These are phyloP conservation scores for Bombardia bombarda DNA, from an alignment of 495 filamentous ascomycete genomes.

Conservation along the genomic window DNA sequence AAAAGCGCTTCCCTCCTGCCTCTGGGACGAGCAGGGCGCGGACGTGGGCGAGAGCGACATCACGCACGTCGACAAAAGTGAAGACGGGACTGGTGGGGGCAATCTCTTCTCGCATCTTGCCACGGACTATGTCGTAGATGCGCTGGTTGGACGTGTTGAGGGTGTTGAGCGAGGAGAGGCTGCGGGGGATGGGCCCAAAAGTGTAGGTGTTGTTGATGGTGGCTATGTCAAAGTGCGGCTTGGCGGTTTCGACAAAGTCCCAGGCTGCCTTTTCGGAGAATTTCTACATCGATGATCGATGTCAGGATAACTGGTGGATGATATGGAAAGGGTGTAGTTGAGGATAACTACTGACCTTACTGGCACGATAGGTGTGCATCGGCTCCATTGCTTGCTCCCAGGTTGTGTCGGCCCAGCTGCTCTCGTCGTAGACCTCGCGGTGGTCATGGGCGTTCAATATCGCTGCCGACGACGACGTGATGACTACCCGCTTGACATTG, in stretches of 20 bases:
- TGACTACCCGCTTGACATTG: slow-evolving; percentile 31
- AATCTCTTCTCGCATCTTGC: slow-evolving; percentile 20
- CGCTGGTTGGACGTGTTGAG: slow-evolving; percentile 43
- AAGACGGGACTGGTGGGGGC: slow-evolving; percentile 34
- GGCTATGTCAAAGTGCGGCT: slow-evolving; percentile 32
- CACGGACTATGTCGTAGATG: slow-evolving; percentile 31
- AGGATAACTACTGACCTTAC: slow-evolving; percentile 33
- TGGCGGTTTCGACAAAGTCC: slow-evolving; percentile 25
- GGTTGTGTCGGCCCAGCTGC: slow-evolving; percentile 29
- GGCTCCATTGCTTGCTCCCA: slow-evolving; percentile 25
- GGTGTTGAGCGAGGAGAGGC: slow-evolving; percentile 14
- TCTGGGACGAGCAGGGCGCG: slow-evolving; percentile 28
- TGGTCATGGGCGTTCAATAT: slow-evolving; percentile 29
- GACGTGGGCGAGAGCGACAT: slow-evolving; percentile 38
- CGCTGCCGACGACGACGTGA: slow-evolving; percentile 39
- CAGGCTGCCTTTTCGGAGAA: slow-evolving; percentile 40
- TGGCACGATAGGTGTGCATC: slow-evolving; percentile 26
- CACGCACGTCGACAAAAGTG: slow-evolving; percentile 41
- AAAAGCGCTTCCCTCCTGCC: slow-evolving; percentile 36
- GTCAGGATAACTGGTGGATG: no score
- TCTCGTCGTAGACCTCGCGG: slow-evolving; percentile 30
- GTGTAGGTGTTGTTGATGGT: slow-evolving; percentile 39
- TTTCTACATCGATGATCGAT: no score
- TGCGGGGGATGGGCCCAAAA: slow-evolving; percentile 35
- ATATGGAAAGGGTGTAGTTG: no score